These are phyloP conservation scores for Neofusicoccum sp. DNA, from an alignment of 2,329 filamentous ascomycete genomes.

Conservation along the genomic window DNA sequence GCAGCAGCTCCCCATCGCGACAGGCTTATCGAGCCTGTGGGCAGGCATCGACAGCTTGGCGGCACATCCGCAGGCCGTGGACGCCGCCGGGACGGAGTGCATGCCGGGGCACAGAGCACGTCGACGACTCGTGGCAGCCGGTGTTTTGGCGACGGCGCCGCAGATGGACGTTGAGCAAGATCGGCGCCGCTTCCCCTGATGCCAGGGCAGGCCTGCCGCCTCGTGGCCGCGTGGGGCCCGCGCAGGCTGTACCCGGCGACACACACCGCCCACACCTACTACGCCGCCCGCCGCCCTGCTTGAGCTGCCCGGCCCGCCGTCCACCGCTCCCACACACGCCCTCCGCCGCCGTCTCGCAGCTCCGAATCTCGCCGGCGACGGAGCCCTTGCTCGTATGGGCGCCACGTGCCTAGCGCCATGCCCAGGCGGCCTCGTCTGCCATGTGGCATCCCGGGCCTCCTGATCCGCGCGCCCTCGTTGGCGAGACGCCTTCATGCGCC, in stretches of 20 bases:
- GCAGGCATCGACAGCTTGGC: slow-evolving; percentile 7
- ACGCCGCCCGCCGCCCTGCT: background rate
- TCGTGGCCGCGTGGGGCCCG: background rate
- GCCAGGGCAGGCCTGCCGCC: background rate
- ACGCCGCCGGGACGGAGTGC: background rate
- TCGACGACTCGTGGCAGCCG: background rate
- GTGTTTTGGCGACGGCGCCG: background rate
- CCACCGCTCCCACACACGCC: background rate
- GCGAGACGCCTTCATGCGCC: background rate
- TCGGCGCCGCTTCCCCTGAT: background rate
- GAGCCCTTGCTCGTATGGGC: background rate
- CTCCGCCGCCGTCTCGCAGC: background rate
- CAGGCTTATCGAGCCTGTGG: background rate
- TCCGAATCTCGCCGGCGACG: background rate
- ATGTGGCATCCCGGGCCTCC: background rate
- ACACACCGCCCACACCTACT: background rate
- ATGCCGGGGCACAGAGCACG: background rate
- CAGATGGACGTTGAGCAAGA: slow-evolving; percentile 7
- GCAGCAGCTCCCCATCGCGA: background rate
- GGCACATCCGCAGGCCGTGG: background rate
- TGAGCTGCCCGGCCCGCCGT: background rate
- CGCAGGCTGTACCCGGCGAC: background rate
- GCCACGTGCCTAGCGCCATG: background rate
- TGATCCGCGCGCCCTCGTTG: background rate
- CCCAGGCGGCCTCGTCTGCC: background rate